Evolutionary conservation across 805 yeast genomes (phyloP).

Genomic region (Candida alai): DNA sequence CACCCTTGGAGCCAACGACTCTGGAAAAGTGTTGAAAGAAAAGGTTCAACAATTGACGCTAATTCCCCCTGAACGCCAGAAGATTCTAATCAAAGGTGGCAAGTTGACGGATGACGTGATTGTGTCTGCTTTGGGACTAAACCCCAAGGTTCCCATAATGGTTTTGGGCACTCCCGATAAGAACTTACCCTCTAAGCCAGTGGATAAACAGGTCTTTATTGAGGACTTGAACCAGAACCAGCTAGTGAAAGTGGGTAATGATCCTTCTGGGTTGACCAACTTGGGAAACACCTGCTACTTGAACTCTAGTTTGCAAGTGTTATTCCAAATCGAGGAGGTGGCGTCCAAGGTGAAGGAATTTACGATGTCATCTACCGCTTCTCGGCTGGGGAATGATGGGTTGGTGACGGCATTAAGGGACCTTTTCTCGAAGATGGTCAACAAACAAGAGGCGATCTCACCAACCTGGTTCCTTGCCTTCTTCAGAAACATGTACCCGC

Average conservation of each 20-base stretch:
- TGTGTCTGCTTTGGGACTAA: constrained; percentile 50
- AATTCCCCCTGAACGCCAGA: constrained; percentile 87
- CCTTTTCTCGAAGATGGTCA: constrained; percentile 43
- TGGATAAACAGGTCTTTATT: constrained; percentile 52
- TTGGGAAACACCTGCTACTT: constrained; percentile 78
- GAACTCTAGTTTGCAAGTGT: constrained; percentile 64
- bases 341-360: constrained; percentile 24
- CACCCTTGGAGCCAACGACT: constrained; percentile 45
- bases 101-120: constrained; percentile 72
- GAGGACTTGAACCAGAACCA: constrained; percentile 61
- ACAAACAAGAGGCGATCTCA: constrained; percentile 47
- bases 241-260: constrained; percentile 32
- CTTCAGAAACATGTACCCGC: constrained; percentile 72
- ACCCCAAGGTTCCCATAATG: constrained; percentile 70
- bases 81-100: constrained; percentile 85
- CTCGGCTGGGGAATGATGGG: constrained; percentile 12
- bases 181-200: constrained; percentile 50
- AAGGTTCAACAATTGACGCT: constrained; percentile 70
- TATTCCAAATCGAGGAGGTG: constrained; percentile 44
- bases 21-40: constrained; percentile 61
- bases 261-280: constrained; percentile 66
- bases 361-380: constrained; percentile 11
- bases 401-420: constrained; percentile 36
- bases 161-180: constrained; percentile 88
- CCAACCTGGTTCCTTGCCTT: constrained; percentile 67